Evolutionary conservation across 2,329 filamentous ascomycete genomes (phyloP).

Genomic region (Cytospora paraplurivora): DNA sequence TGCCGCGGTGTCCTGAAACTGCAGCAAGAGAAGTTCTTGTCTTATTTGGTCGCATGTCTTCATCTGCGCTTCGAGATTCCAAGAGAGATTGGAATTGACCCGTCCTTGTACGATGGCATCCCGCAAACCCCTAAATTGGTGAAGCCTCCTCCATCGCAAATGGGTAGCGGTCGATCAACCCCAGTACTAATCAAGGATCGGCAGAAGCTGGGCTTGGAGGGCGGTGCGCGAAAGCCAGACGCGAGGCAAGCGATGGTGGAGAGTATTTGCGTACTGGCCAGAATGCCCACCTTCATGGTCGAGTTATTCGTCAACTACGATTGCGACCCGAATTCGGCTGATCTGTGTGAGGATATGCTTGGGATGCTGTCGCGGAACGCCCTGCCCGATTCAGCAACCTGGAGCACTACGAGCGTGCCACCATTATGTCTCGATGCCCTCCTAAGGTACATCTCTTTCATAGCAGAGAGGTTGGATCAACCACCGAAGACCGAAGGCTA

Average conservation of each 20-base stretch:
- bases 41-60: conserved; percentile 90
- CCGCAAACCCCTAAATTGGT: conserved; percentile 87
- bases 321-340: conserved; percentile 86
- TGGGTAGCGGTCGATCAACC: conserved; percentile 79
- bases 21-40: conserved; percentile 94
- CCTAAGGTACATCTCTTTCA: conserved; percentile 86
- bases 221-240: conserved; percentile 88
- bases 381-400: conserved; percentile 94
- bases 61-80: conserved; percentile 96
- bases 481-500: conserved; percentile 64
- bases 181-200: conserved; percentile 91
- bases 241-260: conserved; percentile 98
- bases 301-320: conserved; percentile 99
- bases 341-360: conserved; percentile 94
- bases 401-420: conserved; percentile 98
- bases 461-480: conserved; percentile 82
- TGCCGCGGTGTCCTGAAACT: conserved; percentile 89
- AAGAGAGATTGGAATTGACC: conserved; percentile 84
- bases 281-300: conserved; percentile 92
- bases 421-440: conserved; percentile 92
- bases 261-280: conserved; percentile 84
- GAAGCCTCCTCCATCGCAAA: conserved; percentile 73
- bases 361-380: conserved; percentile 91
- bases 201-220: conserved; percentile 89
- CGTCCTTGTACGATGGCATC: conserved; percentile 87